A percentile compares a stretch with the other conserved stretches of the same genome.
These are phyloP conservation scores for Mikania micrantha DNA, from an alignment of 129 eudicot species.

Conservation along the genomic window DNA sequence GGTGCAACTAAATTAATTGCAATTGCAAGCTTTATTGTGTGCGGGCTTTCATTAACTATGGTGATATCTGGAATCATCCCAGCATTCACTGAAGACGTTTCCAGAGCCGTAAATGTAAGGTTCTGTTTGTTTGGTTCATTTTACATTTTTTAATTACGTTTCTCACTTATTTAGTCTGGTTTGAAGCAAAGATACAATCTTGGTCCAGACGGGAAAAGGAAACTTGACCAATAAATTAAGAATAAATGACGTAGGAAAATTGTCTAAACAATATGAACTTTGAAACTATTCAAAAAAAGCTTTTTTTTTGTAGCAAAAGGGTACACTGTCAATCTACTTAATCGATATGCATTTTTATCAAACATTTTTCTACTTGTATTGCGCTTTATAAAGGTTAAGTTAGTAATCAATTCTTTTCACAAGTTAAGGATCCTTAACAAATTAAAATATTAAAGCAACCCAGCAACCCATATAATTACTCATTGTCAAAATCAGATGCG, in stretches of 20 bases:
- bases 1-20: slow-evolving; percentile 64
- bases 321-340: neutral
- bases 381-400: neutral
- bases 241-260: neutral
- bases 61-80: slow-evolving; percentile 55
- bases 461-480: neutral
- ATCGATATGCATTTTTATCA: neutral
- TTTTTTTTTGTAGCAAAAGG: neutral
- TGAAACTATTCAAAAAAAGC: neutral
- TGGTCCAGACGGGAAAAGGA: neutral
- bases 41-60: slow-evolving; percentile 52
- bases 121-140: slow-evolving; percentile 1
- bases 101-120: slow-evolving; percentile 91
- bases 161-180: neutral
- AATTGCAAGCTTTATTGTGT: slow-evolving; percentile 41
- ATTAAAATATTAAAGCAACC: neutral
- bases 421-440: neutral
- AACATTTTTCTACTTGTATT: neutral
- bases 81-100: slow-evolving; percentile 66
- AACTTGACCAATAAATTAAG: neutral
- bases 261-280: neutral
- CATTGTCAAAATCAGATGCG: neutral
- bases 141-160: slow-evolving; percentile 7
- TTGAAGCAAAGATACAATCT: neutral
- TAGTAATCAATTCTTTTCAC: neutral